Evolutionary conservation across 257 asterid genomes (phyloP).

Genomic region (Scutellaria minor): DNA sequence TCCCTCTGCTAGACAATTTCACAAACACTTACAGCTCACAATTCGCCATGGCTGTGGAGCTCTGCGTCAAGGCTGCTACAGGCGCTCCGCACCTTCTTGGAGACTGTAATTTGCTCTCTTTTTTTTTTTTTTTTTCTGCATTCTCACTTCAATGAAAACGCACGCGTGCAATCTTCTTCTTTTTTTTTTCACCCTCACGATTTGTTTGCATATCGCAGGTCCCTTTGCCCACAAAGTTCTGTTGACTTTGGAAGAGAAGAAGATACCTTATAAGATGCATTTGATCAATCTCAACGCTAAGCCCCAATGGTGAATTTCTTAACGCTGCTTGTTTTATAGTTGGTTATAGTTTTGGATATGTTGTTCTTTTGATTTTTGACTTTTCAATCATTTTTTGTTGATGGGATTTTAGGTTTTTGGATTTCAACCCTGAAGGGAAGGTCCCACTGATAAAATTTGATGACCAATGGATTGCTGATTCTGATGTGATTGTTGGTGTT

Average conservation of each 20-base stretch:
- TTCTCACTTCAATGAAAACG: not conserved
- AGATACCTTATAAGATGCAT: conserved; percentile 53
- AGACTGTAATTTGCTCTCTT: conserved; percentile 56
- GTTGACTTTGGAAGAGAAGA: conserved; percentile 74
- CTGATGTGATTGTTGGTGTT: conserved; percentile 78
- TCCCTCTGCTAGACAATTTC: not conserved
- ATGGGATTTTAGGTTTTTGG: conserved; percentile 61
- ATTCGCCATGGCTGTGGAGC: conserved; percentile 60
- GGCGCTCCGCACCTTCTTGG: conserved; percentile 69
- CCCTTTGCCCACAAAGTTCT: conserved; percentile 72
- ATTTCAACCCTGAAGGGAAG: conserved; percentile 76
- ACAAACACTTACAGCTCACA: not conserved
- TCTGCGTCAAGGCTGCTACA: conserved; percentile 72
- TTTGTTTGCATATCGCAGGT: conserved; percentile 45
- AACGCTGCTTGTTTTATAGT: not conserved
- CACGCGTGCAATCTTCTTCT: not conserved
- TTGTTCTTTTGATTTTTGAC: not conserved
- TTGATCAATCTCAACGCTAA: conserved; percentile 59
- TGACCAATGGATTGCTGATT: conserved; percentile 75
- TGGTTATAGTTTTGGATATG: not conserved
- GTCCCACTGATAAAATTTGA: conserved; percentile 76
- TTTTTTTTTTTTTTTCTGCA: not conserved
- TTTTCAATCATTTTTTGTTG: not conserved
- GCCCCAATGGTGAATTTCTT: conserved; percentile 60
- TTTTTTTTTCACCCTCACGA: not conserved